A percentile compares a stretch with the other conserved stretches of the same genome.
Evolutionary conservation across 345 rosid genomes (phyloP).

Genomic region (Combretum micranthum): DNA sequence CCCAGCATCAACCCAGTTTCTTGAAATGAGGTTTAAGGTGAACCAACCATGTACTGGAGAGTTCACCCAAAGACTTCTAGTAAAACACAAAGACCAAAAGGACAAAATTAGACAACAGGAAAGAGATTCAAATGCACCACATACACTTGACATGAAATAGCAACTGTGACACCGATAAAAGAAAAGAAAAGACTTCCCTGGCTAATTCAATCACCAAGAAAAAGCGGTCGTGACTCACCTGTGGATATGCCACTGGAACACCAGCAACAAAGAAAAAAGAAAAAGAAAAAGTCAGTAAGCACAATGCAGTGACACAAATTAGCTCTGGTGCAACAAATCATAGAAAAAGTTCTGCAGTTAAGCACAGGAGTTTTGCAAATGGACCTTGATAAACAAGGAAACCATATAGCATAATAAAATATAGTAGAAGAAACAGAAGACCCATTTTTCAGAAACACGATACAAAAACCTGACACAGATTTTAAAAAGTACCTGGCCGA

Average conservation of each 20-base stretch:
- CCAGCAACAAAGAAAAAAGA: slow-evolving; percentile 6
- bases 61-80: no score
- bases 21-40: no score
- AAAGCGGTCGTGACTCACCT: slow-evolving; percentile 46
- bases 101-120: no score
- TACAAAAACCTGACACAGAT: slow-evolving; percentile 4
- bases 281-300: slow-evolving; percentile 7
- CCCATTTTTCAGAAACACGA: no score
- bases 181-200: neutral
- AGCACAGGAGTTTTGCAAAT: neutral
- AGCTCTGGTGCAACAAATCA: slow-evolving; percentile 1
- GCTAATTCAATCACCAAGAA: neutral
- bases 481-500: slow-evolving; percentile 26
- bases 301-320: neutral
- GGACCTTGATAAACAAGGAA: neutral
- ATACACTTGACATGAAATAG: no score
- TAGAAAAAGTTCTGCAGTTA: neutral
- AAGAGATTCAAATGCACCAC: no score
- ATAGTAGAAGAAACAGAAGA: no score
- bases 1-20: no score
- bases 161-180: no score
- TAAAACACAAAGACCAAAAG: no score
- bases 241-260: slow-evolving; percentile 80
- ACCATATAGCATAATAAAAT: slow-evolving; percentile 8
- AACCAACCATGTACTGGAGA: no score